Evolutionary conservation across 768 basidiomycete species (phyloP).

Genomic region (Coprinopsis sp.): DNA sequence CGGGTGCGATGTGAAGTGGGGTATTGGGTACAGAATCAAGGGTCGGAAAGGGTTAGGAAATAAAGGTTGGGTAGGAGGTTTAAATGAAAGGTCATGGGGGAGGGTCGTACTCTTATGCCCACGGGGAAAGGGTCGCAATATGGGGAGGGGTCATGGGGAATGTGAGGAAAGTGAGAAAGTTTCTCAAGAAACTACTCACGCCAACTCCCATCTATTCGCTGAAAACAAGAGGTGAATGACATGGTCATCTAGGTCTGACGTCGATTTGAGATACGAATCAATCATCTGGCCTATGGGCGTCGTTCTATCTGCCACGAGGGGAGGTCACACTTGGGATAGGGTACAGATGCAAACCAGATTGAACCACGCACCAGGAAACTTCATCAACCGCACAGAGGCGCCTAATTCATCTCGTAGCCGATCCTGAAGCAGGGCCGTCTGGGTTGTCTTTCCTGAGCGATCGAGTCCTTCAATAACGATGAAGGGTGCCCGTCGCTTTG

Average conservation of each 20-base stretch:
- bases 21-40: too few species aligned
- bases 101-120: too few species aligned
- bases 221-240: conserved; percentile 93
- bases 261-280: conserved; percentile 80
- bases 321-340: not conserved
- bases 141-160: not conserved
- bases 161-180: not conserved
- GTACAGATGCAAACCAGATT: not conserved
- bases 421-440: conserved; percentile 57
- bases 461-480: conserved; percentile 97
- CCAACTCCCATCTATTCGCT: conserved; percentile 95
- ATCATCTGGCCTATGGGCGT: conserved; percentile 92
- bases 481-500: conserved; percentile 78
- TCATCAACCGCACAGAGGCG: conserved; percentile 53
- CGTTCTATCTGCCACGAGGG: conserved; percentile 75
- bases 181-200: conserved; percentile 49
- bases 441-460: conserved; percentile 91
- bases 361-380: conserved; percentile 77
- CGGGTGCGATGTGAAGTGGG: too few species aligned
- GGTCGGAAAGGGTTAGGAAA: too few species aligned
- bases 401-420: conserved; percentile 42
- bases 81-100: too few species aligned
- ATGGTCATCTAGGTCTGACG: conserved; percentile 85
- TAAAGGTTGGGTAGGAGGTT: too few species aligned
- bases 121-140: too few species aligned